Percentiles rank a stretch among this genome's conserved stretches.
Conservation (phyloP, 2,329 filamentous ascomycete species). For the Raffaelea deltoideospora region DNA sequence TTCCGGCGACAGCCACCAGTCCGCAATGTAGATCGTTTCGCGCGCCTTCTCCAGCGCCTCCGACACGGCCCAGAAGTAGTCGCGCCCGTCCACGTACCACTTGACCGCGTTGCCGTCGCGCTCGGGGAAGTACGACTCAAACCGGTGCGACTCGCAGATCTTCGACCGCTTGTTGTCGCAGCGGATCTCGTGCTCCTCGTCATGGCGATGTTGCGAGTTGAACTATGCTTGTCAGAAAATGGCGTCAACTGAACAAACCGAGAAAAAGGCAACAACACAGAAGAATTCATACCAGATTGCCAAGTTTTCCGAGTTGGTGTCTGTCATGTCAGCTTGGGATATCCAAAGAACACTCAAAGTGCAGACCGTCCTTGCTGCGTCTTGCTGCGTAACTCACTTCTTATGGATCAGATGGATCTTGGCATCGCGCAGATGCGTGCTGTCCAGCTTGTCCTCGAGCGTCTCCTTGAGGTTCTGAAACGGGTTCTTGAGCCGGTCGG, state of each 20-base stretch:
- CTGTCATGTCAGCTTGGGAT: constrained; percentile 13
- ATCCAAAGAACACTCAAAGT: too few species aligned
- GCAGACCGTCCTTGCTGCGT: too few species aligned
- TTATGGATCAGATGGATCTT: constrained; percentile 43
- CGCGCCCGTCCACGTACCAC: constrained; percentile 92
- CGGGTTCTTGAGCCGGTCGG: constrained; percentile 31
- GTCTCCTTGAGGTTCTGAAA: constrained; percentile 32
- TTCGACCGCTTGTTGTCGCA: constrained; percentile 67
- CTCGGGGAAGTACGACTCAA: constrained; percentile 81
- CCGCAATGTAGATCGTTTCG: constrained; percentile 88
- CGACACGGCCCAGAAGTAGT: constrained; percentile 93
- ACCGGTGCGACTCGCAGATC: constrained; percentile 63
- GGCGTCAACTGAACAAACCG: neutral
- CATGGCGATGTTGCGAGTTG: constrained; percentile 81
- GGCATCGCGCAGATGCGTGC: constrained; percentile 38
- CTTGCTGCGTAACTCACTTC: constrained; percentile 29
- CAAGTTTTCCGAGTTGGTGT: constrained; percentile 47
- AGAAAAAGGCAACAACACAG: neutral
- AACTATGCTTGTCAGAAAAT: constrained; percentile 28
- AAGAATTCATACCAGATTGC: constrained; percentile 37
- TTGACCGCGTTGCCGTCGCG: constrained; percentile 76
- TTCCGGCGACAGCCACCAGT: constrained; percentile 94
- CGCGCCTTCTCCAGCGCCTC: constrained; percentile 77
- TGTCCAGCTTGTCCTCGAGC: constrained; percentile 38
- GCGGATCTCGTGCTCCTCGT: constrained; percentile 75